Evolutionary conservation across 441 rosid species (phyloP).

Genomic region (Isatis lusitanica): DNA sequence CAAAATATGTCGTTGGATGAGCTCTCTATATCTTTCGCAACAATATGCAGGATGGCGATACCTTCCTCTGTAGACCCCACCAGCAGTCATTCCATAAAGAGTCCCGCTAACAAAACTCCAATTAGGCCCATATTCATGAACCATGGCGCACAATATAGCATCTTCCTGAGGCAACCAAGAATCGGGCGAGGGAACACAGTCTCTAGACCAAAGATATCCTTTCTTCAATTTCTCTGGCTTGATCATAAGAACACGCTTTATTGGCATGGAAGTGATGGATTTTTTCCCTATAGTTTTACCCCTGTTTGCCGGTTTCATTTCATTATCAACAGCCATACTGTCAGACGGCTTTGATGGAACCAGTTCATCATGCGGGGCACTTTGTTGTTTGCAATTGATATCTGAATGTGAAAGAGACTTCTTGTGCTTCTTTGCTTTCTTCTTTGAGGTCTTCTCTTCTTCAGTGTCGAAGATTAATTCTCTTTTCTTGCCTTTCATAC

Average conservation of each 20-base stretch:
- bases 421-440: constrained; percentile 80
- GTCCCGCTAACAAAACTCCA: constrained; percentile 89
- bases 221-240: constrained; percentile 92
- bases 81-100: constrained; percentile 92
- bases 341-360: constrained; percentile 44
- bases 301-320: constrained; percentile 63
- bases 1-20: constrained; percentile 72
- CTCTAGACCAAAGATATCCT: constrained; percentile 93
- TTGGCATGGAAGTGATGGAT: constrained; percentile 77
- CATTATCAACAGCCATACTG: constrained; percentile 53
- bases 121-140: constrained; percentile 94
- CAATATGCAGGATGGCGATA: constrained; percentile 94
- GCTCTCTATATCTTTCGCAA: constrained; percentile 93
- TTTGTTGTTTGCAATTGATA: constrained; percentile 43
- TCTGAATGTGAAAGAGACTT: constrained; percentile 50
- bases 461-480: constrained; percentile 48
- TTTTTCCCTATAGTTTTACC: constrained; percentile 82
- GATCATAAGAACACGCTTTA: constrained; percentile 79
- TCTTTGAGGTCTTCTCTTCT: constrained; percentile 56
- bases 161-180: constrained; percentile 97
- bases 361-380: constrained; percentile 50
- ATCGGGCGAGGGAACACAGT: constrained; percentile 93
- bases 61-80: constrained; percentile 93
- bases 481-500: constrained; percentile 72
- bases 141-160: constrained; percentile 95